Conservation (phyloP, 2,329 filamentous ascomycete genomes). For the Macrophomina pseudophaseolina region DNA sequence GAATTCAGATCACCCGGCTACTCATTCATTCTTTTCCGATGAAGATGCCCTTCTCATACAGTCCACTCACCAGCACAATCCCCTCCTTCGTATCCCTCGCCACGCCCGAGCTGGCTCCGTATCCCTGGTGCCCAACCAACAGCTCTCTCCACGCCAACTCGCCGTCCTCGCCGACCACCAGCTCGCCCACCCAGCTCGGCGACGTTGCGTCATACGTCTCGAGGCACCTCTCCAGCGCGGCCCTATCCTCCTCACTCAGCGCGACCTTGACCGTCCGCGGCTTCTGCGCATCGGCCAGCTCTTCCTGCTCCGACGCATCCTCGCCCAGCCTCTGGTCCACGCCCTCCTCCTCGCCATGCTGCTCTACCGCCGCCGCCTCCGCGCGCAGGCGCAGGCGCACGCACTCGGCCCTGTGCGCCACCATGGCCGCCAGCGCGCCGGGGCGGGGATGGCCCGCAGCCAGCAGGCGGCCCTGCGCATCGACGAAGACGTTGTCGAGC, state of each 20-base stretch:
- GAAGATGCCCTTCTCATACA: slow-evolving; percentile 50
- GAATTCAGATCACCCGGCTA: too few species aligned
- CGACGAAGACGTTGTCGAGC: slow-evolving; percentile 49
- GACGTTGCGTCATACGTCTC: slow-evolving; percentile 33
- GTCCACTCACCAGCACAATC: slow-evolving; percentile 43
- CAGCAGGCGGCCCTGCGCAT: slow-evolving; percentile 44
- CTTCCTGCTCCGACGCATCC: slow-evolving; percentile 10
- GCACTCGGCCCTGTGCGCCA: slow-evolving; percentile 2
- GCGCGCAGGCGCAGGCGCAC: slow-evolving; percentile 28
- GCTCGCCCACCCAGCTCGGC: slow-evolving; percentile 41
- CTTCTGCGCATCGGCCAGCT: slow-evolving; percentile 31
- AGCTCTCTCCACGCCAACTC: slow-evolving; percentile 36
- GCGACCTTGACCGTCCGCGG: slow-evolving; percentile 22
- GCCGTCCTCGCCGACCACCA: slow-evolving; percentile 31
- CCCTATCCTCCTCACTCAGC: slow-evolving; percentile 27
- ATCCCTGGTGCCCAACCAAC: slow-evolving; percentile 42
- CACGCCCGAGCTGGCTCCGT: slow-evolving; percentile 43
- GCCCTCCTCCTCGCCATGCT: slow-evolving; percentile 1
- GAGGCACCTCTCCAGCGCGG: slow-evolving; percentile 26
- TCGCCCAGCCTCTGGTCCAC: slow-evolving; percentile 21
- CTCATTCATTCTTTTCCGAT: slow-evolving; percentile 29
- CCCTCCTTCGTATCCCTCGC: slow-evolving; percentile 45
- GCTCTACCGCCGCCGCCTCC: slow-evolving; percentile 9
- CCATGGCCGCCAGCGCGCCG: slow-evolving; percentile 32
- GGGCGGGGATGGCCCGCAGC: slow-evolving; percentile 50